Evolutionary conservation across 345 rosid species (phyloP), one percentile per base, ranked within the genome.

Genomic region (Orychophragmus violaceus): DNA sequence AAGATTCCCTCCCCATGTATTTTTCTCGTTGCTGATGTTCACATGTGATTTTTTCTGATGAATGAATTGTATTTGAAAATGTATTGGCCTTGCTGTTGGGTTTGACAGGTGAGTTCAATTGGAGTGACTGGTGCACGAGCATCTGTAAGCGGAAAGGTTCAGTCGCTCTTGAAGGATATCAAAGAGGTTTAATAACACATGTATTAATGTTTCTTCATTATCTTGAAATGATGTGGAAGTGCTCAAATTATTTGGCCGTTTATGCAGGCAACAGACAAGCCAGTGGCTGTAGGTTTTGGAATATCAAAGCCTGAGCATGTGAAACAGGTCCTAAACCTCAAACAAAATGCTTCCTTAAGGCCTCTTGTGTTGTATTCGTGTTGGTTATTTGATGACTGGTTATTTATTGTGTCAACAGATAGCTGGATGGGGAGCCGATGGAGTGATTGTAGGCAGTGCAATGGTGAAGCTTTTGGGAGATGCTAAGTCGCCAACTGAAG

Each of bases 41-140:
- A 59, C 39, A 11, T 13, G 41, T 42, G 0, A 53, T 29, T 35
- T 3, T 29, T 5, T 12, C 1, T 1, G 1, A 1, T 28, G 3
- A 5, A 28, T n/a, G n/a, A n/a, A n/a, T n/a, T n/a, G 72, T 69
- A 14, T 57, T n/a, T 39, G 27, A 42, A 11, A 54, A 60, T 17
- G 46, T 33, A 52, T 17, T 60, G 4, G 8, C 60, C 18, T 48
- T 56, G 48, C 33, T 62, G 41, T 64, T 63, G 58, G 64, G 67
- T 53, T 59, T 74, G 42, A 41, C 66, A 93, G 99, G 95, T 88
- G 46, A 93, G 99, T 53, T 83, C 96, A 45, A 13, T 80, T 8
- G 99, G 99, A 70, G 99, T 90, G 74, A 88, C 97, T 2, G 99
- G 96, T 30, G 82, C 96, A 17, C 89, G 97, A 64, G 69, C 84